phyloP scores from a whole-genome alignment of 179 eudicot species.

The Beta corolliflora region DNA sequence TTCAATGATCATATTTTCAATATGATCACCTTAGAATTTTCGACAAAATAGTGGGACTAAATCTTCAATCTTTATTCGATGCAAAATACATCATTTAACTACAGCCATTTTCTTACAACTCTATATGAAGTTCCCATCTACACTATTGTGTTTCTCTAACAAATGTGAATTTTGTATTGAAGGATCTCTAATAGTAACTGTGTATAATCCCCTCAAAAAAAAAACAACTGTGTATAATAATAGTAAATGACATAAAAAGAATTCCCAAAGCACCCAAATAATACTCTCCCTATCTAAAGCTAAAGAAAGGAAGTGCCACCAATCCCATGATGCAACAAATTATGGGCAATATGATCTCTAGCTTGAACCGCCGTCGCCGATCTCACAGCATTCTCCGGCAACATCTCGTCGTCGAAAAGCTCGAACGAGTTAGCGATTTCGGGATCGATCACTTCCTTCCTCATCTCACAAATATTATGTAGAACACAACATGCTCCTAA shows the following conservation, averaged over 20 bases:
- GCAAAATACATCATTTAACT: background rate
- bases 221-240: conserved; percentile 3
- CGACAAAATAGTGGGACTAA: no score
- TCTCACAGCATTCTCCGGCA: conserved; percentile 40
- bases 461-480: conserved; percentile 68
- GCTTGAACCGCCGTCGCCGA: conserved; percentile 42
- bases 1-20: no score
- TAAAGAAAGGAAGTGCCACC: conserved; percentile 55
- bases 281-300: background rate
- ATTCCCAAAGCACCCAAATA: background rate
- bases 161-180: no score
- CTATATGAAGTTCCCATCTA: no score
- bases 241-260: background rate
- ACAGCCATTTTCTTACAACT: background rate
- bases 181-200: no score
- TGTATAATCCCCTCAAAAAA: no score
- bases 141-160: background rate
- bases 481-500: conserved; percentile 69
- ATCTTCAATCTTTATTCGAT: background rate
- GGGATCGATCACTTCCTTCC: conserved; percentile 35
- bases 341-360: conserved; percentile 74
- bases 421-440: conserved; percentile 37
- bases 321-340: conserved; percentile 54
- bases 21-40: no score
- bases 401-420: conserved; percentile 56